Evolutionary conservation across 2,329 filamentous ascomycete species (phyloP).

Genomic region (Monilinia vaccinii-corymbosi): DNA sequence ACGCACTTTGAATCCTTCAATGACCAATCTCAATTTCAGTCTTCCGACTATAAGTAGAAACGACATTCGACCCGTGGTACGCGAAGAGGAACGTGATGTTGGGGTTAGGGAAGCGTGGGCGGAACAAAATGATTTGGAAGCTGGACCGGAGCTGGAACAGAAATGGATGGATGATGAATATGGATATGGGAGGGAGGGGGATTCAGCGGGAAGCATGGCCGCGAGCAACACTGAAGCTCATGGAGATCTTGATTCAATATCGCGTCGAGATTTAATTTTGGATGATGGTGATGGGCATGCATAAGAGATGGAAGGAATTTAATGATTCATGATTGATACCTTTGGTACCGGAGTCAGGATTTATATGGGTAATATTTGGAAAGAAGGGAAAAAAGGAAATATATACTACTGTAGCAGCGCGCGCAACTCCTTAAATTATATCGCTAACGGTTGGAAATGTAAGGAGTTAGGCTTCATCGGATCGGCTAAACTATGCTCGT

Average conservation of each 20-base stretch:
- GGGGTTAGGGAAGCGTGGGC: neutral
- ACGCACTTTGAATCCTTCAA: neutral
- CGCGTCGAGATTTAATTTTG: neutral
- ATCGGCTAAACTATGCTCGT: neutral
- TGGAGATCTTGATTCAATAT: neutral
- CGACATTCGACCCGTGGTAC: neutral
- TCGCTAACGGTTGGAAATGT: no score
- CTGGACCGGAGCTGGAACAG: neutral
- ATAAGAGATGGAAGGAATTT: neutral
- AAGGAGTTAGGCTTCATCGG: no score
- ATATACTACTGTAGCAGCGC: neutral
- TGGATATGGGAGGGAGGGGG: neutral
- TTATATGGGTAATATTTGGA: neutral
- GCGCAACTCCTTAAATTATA: no score
- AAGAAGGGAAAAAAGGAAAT: neutral
- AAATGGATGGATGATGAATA: neutral
- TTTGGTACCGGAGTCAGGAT: neutral
- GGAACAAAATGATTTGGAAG: conserved; percentile 1
- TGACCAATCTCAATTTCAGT: neutral
- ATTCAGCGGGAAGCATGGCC: neutral
- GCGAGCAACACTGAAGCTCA: neutral
- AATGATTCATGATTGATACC: conserved; percentile 3
- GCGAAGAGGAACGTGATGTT: neutral
- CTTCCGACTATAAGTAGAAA: neutral
- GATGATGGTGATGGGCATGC: conserved; percentile 5